phyloP scores from a whole-genome alignment of 2,329 filamentous ascomycete species.

The Setomelanomma holmii region DNA sequence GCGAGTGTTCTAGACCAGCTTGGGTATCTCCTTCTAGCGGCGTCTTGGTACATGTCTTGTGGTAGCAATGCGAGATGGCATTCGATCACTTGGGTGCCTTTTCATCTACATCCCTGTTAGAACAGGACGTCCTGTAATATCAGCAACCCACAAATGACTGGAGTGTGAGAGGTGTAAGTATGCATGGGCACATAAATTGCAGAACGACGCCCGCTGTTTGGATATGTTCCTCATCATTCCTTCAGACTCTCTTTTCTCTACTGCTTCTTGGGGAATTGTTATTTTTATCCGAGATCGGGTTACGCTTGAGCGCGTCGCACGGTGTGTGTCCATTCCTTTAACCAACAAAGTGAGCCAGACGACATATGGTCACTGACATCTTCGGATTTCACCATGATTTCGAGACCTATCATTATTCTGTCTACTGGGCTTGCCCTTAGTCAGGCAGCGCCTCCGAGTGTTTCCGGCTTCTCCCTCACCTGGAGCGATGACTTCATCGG shows the following conservation, averaged over 20 bases:
- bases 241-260: too few species aligned
- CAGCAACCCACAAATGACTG: too few species aligned
- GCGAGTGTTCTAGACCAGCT: not conserved
- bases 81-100: not conserved
- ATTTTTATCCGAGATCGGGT: too few species aligned
- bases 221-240: too few species aligned
- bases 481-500: conserved; percentile 14
- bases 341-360: not conserved
- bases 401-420: not conserved
- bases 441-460: not conserved
- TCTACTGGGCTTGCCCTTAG: not conserved
- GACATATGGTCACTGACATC: not conserved
- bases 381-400: conserved; percentile 2
- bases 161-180: too few species aligned
- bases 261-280: too few species aligned
- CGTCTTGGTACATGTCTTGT: not conserved
- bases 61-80: not conserved
- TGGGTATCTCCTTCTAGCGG: not conserved
- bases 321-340: too few species aligned
- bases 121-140: not conserved
- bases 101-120: not conserved
- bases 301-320: too few species aligned
- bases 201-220: too few species aligned
- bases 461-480: conserved; percentile 5
- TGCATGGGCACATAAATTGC: too few species aligned